These are phyloP conservation scores for Naganishia sp. DNA, from an alignment of 1,284 basidiomycete species.

Conservation along the genomic window DNA sequence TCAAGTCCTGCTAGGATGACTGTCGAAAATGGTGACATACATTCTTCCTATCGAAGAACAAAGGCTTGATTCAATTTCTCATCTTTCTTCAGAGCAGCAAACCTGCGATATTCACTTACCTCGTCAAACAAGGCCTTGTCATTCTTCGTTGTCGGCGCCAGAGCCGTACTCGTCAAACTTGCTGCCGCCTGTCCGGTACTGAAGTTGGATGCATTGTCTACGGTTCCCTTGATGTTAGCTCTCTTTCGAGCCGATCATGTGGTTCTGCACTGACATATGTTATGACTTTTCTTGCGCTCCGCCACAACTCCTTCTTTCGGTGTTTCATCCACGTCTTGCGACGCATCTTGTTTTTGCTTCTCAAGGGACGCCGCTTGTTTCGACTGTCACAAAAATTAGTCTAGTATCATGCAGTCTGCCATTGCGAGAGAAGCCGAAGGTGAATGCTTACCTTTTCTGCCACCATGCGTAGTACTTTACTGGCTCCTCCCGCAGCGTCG, in stretches of 20 bases:
- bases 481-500: slow-evolving; percentile 53
- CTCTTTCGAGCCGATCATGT: background rate
- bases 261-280: slow-evolving; percentile 54
- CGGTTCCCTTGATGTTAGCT: slow-evolving; percentile 13
- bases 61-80: background rate
- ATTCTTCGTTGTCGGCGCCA: slow-evolving; percentile 73
- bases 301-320: slow-evolving; percentile 32
- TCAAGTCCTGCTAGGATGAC: too few species aligned
- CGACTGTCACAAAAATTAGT: background rate
- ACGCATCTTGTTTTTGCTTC: slow-evolving; percentile 8
- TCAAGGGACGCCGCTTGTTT: slow-evolving; percentile 7
- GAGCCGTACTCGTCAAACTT: slow-evolving; percentile 86
- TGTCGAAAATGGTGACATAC: slow-evolving; percentile 48
- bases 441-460: slow-evolving; percentile 49
- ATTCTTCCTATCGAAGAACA: slow-evolving; percentile 52
- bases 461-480: slow-evolving; percentile 54
- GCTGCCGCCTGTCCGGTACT: slow-evolving; percentile 89
- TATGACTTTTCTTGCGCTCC: slow-evolving; percentile 23
- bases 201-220: slow-evolving; percentile 88
- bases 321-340: slow-evolving; percentile 17
- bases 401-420: background rate
- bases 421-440: background rate
- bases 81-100: too few species aligned
- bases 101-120: slow-evolving; percentile 51
- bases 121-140: slow-evolving; percentile 89